Base-by-base conservation (phyloP, 2,329 filamentous ascomycete genomes). In the Fusarium sp. region DNA sequence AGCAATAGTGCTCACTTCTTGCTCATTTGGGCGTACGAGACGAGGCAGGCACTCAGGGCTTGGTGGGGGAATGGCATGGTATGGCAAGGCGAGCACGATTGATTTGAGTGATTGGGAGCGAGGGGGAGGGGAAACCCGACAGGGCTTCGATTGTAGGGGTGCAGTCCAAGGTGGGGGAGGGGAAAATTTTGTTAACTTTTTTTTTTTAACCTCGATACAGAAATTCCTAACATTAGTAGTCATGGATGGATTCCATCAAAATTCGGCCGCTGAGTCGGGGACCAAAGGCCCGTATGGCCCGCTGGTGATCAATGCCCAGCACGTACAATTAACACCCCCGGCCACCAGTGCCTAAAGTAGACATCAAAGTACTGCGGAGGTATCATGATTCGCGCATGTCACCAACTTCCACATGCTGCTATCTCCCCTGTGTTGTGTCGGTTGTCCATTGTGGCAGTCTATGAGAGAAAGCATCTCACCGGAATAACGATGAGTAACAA, bases 21-120 rank as follows among this genome's bases (percentile, higher is more conserved):
- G 37, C 34, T 52, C 41, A 25, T 52, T 37, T 65, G 58, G 67
- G 71, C 31, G 59, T 71, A 63, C 58, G 68, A 58, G 46, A 39
- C 16, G 30, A 52, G 34, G 49, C 49, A 42, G 49, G 30, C 31
- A 52, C 34, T 52, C 49, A 52, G 49, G 61, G 62, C 67, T 64
- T 74, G 66, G 72, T 74, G 71, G 72, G 71, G 72, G 71, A 74
- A 71, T 58, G 63, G 72, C 55, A 69, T 42, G 48, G 48, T 18
- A 51, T 21, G 39, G 28, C 52, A 71, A 58, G 61, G 70, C 57
- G 60, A 61, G 66, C 57, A 66, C 64, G 69, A 74, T 71, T 71
- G 68, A 67, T 51, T 57, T 43, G 68, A 67, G 51, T 57, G 68
- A 70, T 70, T 69, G 70, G 60, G 68, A 62, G 55, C 58, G 70